A percentile compares a stretch with the other conserved stretches of the same genome.
Conservation (phyloP, 129 eudicot genomes). For the Dittrichia graveolens region DNA sequence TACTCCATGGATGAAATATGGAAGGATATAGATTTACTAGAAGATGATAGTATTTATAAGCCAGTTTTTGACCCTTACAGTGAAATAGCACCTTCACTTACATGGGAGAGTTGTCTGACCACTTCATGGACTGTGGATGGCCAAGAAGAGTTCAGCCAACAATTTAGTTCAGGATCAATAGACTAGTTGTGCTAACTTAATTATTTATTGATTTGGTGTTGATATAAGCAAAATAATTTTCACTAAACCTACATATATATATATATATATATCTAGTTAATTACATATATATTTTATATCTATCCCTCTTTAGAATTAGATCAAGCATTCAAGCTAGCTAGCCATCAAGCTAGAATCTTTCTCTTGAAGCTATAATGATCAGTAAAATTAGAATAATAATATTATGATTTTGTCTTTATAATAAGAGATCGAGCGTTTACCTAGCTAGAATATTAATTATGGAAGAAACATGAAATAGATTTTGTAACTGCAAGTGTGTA, state of each 20-base stretch:
- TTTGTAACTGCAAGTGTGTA: slow-evolving; percentile 7
- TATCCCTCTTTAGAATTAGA: slow-evolving; percentile 2
- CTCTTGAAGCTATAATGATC: slow-evolving; percentile 10
- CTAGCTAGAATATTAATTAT: no score
- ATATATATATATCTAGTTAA: background rate
- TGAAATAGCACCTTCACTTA: slow-evolving; percentile 45
- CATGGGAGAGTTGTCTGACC: slow-evolving; percentile 56
- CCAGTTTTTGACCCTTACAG: slow-evolving; percentile 49
- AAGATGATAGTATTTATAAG: slow-evolving; percentile 30
- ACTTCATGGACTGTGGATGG: slow-evolving; percentile 51
- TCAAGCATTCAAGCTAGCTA: background rate
- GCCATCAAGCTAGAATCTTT: background rate
- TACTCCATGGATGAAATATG: slow-evolving; percentile 73
- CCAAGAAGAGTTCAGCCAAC: slow-evolving; percentile 43
- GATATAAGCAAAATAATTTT: slow-evolving; percentile 34
- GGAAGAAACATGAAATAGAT: slow-evolving; percentile 2
- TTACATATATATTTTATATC: no score
- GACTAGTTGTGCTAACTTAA: slow-evolving; percentile 23
- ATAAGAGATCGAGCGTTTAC: slow-evolving; percentile 7
- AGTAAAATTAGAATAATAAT: background rate
- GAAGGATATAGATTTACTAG: slow-evolving; percentile 56
- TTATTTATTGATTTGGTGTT: slow-evolving; percentile 33
- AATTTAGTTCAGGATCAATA: slow-evolving; percentile 27
- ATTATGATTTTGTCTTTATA: slow-evolving; percentile 12
- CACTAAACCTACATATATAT: slow-evolving; percentile 6